Evolutionary conservation across 179 eudicot genomes (phyloP).

Genomic region (Heliamphora pulchella): DNA sequence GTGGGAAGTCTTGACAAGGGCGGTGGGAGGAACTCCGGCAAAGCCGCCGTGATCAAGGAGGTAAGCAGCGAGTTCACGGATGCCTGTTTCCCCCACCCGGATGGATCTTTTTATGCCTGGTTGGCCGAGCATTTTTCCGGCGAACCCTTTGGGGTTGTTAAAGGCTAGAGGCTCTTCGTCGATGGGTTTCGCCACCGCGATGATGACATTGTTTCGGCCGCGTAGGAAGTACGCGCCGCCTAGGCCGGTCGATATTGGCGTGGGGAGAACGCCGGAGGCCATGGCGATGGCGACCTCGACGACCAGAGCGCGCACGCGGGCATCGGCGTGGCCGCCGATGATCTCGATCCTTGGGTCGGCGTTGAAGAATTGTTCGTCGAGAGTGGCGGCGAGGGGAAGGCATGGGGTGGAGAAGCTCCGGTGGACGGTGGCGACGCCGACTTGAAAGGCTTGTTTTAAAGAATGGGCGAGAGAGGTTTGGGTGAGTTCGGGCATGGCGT

Average conservation of each 20-base stretch:
- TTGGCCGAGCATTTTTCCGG: slow-evolving; percentile 54
- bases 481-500: slow-evolving; percentile 43
- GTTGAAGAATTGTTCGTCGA: slow-evolving; percentile 30
- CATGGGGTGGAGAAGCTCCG: slow-evolving; percentile 90
- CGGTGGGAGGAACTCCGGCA: slow-evolving; percentile 88
- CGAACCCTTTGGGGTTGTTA: slow-evolving; percentile 65
- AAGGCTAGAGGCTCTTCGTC: slow-evolving; percentile 78
- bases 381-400: slow-evolving; percentile 37
- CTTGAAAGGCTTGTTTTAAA: slow-evolving; percentile 34
- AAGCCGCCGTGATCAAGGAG: slow-evolving; percentile 84
- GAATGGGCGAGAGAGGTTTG: slow-evolving; percentile 39
- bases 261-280: slow-evolving; percentile 56
- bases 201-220: slow-evolving; percentile 31
- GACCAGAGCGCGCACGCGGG: slow-evolving; percentile 56
- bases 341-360: slow-evolving; percentile 53
- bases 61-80: slow-evolving; percentile 84
- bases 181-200: slow-evolving; percentile 80
- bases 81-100: slow-evolving; percentile 71
- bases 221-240: slow-evolving; percentile 77
- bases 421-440: slow-evolving; percentile 45
- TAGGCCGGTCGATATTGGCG: slow-evolving; percentile 55
- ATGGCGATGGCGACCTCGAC: slow-evolving; percentile 77
- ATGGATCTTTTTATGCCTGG: slow-evolving; percentile 68
- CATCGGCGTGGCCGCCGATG: slow-evolving; percentile 53
- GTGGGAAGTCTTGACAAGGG: slow-evolving; percentile 67